These are phyloP conservation scores for Metarhizium album DNA, from an alignment of 2,329 filamentous ascomycete species.

Conservation along the genomic window DNA sequence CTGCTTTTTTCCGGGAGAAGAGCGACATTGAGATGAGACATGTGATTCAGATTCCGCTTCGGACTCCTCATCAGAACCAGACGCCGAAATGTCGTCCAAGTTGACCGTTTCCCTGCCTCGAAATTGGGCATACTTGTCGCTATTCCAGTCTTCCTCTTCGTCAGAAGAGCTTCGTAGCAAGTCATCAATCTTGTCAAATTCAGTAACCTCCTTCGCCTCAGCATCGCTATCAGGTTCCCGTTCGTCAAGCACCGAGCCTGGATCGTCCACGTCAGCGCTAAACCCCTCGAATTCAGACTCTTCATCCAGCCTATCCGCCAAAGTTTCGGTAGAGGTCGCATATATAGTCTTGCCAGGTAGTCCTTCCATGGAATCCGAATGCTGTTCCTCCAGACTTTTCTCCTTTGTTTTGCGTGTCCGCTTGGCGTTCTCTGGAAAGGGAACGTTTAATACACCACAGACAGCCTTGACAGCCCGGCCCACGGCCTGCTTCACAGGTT, in stretches of 20 bases:
- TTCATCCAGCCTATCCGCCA: slow-evolving; percentile 16
- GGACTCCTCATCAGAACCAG: slow-evolving; percentile 20
- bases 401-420: slow-evolving; percentile 21
- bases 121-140: slow-evolving; percentile 20
- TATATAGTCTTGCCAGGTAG: background rate
- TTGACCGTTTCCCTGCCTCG: slow-evolving; percentile 25
- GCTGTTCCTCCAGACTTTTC: slow-evolving; percentile 20
- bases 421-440: slow-evolving; percentile 31
- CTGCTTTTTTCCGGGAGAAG: slow-evolving; percentile 14
- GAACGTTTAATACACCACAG: slow-evolving; percentile 37
- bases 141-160: slow-evolving; percentile 30
- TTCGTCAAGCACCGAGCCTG: slow-evolving; percentile 11
- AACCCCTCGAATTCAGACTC: slow-evolving; percentile 28
- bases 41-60: slow-evolving; percentile 16
- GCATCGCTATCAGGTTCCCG: slow-evolving; percentile 12
- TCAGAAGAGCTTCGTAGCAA: slow-evolving; percentile 34
- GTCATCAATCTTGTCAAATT: slow-evolving; percentile 31
- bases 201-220: slow-evolving; percentile 22
- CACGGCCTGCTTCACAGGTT: slow-evolving; percentile 37
- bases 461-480: slow-evolving; percentile 38
- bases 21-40: slow-evolving; percentile 17
- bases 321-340: slow-evolving; percentile 6
- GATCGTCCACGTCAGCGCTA: slow-evolving; percentile 19
- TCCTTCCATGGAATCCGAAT: slow-evolving; percentile 11
- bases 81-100: slow-evolving; percentile 29